Base-by-base conservation (phyloP, 768 basidiomycete genomes). In the Russula vinacea region DNA sequence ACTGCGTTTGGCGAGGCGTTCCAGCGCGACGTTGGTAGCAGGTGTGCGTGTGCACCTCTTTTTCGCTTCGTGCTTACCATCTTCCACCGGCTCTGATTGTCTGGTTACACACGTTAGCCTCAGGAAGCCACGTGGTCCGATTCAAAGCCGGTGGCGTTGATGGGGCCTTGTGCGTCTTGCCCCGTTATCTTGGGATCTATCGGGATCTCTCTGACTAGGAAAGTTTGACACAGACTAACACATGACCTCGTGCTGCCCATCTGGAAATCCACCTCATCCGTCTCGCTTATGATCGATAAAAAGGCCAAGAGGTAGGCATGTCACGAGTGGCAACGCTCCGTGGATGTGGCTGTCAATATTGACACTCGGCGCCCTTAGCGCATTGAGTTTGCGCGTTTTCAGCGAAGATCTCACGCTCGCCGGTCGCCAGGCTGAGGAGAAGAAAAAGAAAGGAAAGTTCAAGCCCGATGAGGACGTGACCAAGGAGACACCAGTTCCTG, bases 201-300 rank as follows among this genome's bases (percentile, higher is more conserved):
- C 56, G 13, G 17, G 35, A n/a, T 39, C 3, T 24, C 19, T 22
- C 24, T 55, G 33, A 61, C 22, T 14, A 26, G n/a, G 39, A 52
- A 14, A 39, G 26, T 37, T 60, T 39, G 26, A 44, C 24, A 1
- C 53, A 94, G 89, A 6, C 78, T 93, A 40, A 78, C 82, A n/a
- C 85, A 91, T 68, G 87, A 93, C 57, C 79, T 98, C 29, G 74
- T 89, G n/a, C 77, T 98, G n/a, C 96, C 97, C 0, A 82, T 98
- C 57, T 98, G 96, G 97, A 94, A 92, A 76, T 94, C 93, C 2
- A 88, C 88, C 63, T 84, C 86, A 14, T 96, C 94, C 0, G 73
- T 96, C 58, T 85, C 89, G 0, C 79, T 98, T 62, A 94, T 98
- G 93, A 86, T 97, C 59, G 94, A 98, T 76, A 99, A 98, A 75